Base-by-base conservation (phyloP, 192 early-diverging fungal genomes). In the Gigaspora rosea region DNA sequence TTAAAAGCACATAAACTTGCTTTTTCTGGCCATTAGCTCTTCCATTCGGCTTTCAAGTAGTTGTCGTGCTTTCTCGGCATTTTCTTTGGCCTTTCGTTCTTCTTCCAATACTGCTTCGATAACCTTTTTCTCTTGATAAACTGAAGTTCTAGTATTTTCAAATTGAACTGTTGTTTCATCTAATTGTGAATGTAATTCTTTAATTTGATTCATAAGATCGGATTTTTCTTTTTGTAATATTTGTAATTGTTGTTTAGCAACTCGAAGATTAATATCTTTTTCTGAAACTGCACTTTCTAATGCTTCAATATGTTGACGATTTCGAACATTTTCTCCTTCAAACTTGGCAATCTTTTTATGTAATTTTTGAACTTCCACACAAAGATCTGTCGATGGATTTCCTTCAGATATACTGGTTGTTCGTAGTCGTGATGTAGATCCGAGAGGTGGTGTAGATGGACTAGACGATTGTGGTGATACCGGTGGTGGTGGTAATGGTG, bases 1-100 rank as follows among this genome's bases (percentile, higher is more conserved):
- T n/a, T 84, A 88, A 71, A 88, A 88, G 79, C 88, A 89, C 61
- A 83, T 86, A 76, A 89, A 89, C 73, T 89, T 89, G 78, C 80
- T 87, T 81, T 85, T 87, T 65, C 82, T 80, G 47, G 75, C 84
- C 79, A 89, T 83, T 11, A 89, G 61, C 50, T 89, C 88, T 70
- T 89, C 86, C 85, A 89, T 87, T 71, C 85, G 61, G 27, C 79
- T 81, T 67, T 89, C 88, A 62, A 89, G 73, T 22, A 85, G 79
- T 15, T 72, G 69, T 65, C 81, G 73, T 27, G 85, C 84, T 67
- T 84, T 83, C 65, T 87, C 84, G 4, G 86, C 86, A 75, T 82
- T 86, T 77, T 89, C 88, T 59, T 84, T 85, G 41, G 82, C 80
- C 58, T 61, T 71, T 36, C 83, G 76, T 70, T 89, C 86, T 48